These are phyloP conservation scores for Russula sp. DNA, from an alignment of 768 basidiomycete species.

Conservation along the genomic window DNA sequence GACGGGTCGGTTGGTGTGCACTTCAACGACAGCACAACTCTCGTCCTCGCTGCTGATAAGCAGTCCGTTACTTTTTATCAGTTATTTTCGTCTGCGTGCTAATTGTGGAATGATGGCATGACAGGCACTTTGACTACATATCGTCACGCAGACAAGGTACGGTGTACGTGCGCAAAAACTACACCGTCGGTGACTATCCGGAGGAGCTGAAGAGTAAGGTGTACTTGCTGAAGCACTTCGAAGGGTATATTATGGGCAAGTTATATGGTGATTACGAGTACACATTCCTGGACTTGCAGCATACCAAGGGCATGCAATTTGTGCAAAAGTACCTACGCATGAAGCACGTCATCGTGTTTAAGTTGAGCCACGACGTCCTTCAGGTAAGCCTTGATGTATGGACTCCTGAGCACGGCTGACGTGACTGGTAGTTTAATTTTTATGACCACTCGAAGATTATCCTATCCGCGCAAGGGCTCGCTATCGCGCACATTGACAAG, in stretches of 20 bases:
- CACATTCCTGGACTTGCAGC: conserved; percentile 59
- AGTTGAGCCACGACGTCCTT: conserved; percentile 90
- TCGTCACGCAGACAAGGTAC: conserved; percentile 57
- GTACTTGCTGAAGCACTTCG: conserved; percentile 89
- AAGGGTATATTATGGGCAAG: conserved; percentile 88
- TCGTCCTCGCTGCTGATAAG: conserved; percentile 82
- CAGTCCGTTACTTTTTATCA: conserved; percentile 44
- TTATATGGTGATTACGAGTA: conserved; percentile 82
- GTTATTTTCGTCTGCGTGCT: background rate
- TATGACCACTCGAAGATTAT: conserved; percentile 96
- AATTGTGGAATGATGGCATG: background rate
- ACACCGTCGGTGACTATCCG: conserved; percentile 63
- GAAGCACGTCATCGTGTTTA: conserved; percentile 96
- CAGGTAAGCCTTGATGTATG: conserved; percentile 48
- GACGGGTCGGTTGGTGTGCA: conserved; percentile 93
- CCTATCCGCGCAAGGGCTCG: conserved; percentile 68
- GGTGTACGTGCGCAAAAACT: conserved; percentile 64
- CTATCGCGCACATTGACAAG: conserved; percentile 89
- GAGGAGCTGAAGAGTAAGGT: conserved; percentile 85
- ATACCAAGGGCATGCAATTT: conserved; percentile 86
- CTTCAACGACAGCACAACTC: conserved; percentile 90
- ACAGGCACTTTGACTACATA: conserved; percentile 86
- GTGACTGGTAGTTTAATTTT: conserved; percentile 79
- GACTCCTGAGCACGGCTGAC: background rate
- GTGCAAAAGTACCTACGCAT: conserved; percentile 92